These are phyloP conservation scores for Mycena indigotica DNA, from an alignment of 768 basidiomycete genomes.

Conservation along the genomic window DNA sequence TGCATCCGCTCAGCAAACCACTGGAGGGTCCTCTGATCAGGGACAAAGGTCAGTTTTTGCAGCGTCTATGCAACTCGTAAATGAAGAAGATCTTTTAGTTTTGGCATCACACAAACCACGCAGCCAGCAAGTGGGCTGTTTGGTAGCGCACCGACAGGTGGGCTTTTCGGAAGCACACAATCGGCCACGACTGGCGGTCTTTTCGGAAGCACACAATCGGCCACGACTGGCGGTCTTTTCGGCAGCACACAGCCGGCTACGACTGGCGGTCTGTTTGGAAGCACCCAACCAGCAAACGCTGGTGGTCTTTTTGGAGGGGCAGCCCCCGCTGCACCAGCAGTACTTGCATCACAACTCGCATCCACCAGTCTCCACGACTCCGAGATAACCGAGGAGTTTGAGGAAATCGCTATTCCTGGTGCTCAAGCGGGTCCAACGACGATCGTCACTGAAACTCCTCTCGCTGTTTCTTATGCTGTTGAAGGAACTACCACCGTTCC, in stretches of 20 bases:
- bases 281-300: background rate
- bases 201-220: background rate
- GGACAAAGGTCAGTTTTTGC: no score
- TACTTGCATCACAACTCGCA: background rate
- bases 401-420: conserved; percentile 31
- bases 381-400: conserved; percentile 32
- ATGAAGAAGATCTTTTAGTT: no score
- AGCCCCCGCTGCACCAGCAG: no score
- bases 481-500: conserved; percentile 53
- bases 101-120: no score
- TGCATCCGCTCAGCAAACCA: no score
- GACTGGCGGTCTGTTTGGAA: background rate
- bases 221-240: background rate
- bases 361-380: no score
- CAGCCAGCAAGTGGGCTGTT: background rate
- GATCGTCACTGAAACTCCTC: conserved; percentile 53
- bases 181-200: background rate
- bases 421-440: conserved; percentile 39
- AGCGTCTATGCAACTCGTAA: no score
- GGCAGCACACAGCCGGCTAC: background rate
- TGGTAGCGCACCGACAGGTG: background rate
- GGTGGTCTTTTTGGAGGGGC: no score
- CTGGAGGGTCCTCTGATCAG: no score
- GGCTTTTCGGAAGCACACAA: background rate
- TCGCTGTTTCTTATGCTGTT: conserved; percentile 54